Percentiles rank a stretch among this genome's conserved stretches.
These are phyloP conservation scores for Sicyos baderoa DNA, from an alignment of 306 rosid species.

Conservation along the genomic window DNA sequence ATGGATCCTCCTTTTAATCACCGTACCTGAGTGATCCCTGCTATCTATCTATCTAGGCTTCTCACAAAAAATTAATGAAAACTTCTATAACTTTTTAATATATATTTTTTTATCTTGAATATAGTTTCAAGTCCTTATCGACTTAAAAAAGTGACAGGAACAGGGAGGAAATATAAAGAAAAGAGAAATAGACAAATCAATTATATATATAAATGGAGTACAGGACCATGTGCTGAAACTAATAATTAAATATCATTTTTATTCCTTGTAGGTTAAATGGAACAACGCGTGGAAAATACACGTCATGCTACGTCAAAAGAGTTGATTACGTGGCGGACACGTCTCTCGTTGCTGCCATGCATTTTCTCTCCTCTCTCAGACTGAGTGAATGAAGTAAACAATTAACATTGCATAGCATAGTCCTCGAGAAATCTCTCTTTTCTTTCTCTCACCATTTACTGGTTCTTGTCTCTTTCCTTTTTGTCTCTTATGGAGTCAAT, in stretches of 20 bases:
- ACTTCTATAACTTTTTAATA: neutral
- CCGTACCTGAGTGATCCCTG: neutral
- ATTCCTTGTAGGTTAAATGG: neutral
- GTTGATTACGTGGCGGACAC: conserved; percentile 45
- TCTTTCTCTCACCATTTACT: neutral
- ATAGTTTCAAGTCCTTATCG: neutral
- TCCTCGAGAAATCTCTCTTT: neutral
- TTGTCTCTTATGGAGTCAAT: conserved; percentile 5
- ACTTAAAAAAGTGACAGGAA: neutral
- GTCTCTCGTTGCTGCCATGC: conserved; percentile 40
- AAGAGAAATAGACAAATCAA: neutral
- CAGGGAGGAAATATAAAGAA: neutral
- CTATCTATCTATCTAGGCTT: neutral
- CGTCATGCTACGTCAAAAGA: conserved; percentile 30
- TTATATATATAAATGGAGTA: neutral
- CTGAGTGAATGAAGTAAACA: conserved; percentile 4
- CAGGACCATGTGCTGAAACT: neutral
- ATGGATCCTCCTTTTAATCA: neutral
- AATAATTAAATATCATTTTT: neutral
- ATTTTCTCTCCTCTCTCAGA: conserved; percentile 20
- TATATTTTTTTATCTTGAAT: neutral
- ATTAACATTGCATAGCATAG: conserved; percentile 2
- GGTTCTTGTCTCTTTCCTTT: neutral
- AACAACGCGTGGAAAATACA: conserved; percentile 38
- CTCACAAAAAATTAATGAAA: neutral